Evolutionary conservation across 129 eudicot species (phyloP).

Genomic region (Heracleum sosnowskyi): DNA sequence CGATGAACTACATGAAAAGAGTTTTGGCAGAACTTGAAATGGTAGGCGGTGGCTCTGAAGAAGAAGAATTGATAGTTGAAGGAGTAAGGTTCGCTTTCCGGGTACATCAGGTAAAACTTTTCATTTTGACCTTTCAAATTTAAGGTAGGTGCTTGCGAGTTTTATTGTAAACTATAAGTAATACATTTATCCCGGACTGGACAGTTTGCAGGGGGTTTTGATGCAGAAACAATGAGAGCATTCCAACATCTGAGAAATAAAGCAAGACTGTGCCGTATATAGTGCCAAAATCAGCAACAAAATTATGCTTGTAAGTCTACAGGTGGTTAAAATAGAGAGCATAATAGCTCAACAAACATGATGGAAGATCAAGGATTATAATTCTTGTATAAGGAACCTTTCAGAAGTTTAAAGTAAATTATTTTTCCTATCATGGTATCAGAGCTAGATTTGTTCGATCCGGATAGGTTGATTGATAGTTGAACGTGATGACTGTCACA

Average conservation of each 20-base stretch:
- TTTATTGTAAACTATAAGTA: neutral
- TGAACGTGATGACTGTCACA: no score
- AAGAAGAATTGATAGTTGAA: conserved; percentile 84
- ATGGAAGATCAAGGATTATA: neutral
- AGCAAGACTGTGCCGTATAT: conserved; percentile 54
- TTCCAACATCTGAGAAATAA: conserved; percentile 79
- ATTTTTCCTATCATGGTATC: no score
- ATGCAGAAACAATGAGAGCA: conserved; percentile 83
- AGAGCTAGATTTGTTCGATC: no score
- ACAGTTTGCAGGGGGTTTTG: conserved; percentile 97
- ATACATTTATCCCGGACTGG: neutral
- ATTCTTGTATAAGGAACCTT: neutral
- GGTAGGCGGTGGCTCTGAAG: conserved; percentile 81
- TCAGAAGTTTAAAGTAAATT: no score
- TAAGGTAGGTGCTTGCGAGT: neutral
- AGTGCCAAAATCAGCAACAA: conserved; percentile 53
- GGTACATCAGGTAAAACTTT: conserved; percentile 68
- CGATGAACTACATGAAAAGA: conserved; percentile 94
- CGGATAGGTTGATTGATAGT: no score
- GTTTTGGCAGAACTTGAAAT: conserved; percentile 72
- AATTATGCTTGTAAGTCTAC: conserved; percentile 38
- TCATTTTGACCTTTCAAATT: neutral
- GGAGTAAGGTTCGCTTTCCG: conserved; percentile 94
- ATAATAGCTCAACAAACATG: neutral
- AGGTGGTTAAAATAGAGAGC: neutral